Conservation (phyloP, 176 grass and related monocot species). For the Pontederia paniculata region DNA sequence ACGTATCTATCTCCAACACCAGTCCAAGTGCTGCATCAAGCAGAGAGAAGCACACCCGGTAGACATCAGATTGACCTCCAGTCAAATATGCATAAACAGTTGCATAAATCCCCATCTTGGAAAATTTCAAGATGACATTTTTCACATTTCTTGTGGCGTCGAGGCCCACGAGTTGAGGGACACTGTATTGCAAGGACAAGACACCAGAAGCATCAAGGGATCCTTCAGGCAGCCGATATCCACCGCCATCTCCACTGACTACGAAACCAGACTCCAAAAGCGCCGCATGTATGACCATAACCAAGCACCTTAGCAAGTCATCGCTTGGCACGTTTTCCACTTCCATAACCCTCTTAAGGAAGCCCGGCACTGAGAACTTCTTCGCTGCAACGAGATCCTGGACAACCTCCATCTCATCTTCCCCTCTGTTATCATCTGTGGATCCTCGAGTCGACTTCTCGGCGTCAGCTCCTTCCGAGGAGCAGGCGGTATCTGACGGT, state of each 20-base stretch:
- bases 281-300: conserved; percentile 44
- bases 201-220: conserved; percentile 25
- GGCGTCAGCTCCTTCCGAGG: not conserved
- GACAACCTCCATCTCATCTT: conserved; percentile 19
- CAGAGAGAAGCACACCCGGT: conserved; percentile 50
- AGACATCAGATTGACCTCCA: conserved; percentile 22
- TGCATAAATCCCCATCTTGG: conserved; percentile 38
- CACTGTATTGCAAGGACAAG: conserved; percentile 43
- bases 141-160: conserved; percentile 26
- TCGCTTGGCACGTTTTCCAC: conserved; percentile 16
- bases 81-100: conserved; percentile 47
- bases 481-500: not conserved
- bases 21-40: conserved; percentile 36
- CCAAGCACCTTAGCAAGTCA: conserved; percentile 26
- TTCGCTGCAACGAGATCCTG: not conserved
- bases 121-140: conserved; percentile 41
- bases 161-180: conserved; percentile 22
- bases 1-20: conserved; percentile 35
- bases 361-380: conserved; percentile 4
- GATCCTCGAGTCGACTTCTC: not conserved
- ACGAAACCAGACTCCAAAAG: conserved; percentile 49
- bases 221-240: conserved; percentile 22
- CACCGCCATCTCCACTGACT: not conserved
- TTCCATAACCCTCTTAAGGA: conserved; percentile 39
- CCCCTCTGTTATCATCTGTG: not conserved